Evolutionary conservation across 1,139 yeast genomes (phyloP), one percentile per base, ranked within the genome.

Genomic region (Taphrina wiesneri): DNA sequence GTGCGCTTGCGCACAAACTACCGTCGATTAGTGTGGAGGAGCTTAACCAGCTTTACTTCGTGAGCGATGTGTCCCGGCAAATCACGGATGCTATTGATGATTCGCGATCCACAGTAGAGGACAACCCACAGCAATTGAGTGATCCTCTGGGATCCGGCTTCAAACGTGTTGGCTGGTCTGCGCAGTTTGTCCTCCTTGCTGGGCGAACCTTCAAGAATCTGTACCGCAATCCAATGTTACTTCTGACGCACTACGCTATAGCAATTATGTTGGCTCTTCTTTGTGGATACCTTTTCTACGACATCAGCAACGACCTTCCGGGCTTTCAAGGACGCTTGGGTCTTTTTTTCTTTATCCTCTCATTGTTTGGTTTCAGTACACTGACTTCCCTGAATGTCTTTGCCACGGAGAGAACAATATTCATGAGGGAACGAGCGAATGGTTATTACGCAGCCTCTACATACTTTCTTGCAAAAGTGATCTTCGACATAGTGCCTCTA

Each of bases 251-350:
- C 74, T 93, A 92, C 74, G 79, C 88, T 1, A 80, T 92, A 69
- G 87, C 97, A 0, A 77, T 90, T 7, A 73, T 86, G 19, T 84
- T 92, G 76, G 97, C 96, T 0, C 74, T 85, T 2, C 89, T 93
- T 76, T 87, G 96, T 77, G 97, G 98, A 0, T 84, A 85, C 65
- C 79, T 93, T 51, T 93, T 93, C 76, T 92, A 87, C 77, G 81
- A 90, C 72, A 86, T 92, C 26, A 80, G 86, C 53, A 88, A 91
- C 73, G 97, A 93, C 75, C 92, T 93, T 67, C 86, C 96, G 73
- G 99, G 99, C 0, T 93, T 93, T 80, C 99, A 93, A 75, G 93
- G 93, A 76, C 83, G 99, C 72, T 80, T 93, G 70, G 99, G 99
- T 0, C 80, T 93, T 69, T 93, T 93, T 77, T 92, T 93, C 80